Conservation (phyloP, 2,329 filamentous ascomycete genomes). For the Aspergillus clavatus region DNA sequence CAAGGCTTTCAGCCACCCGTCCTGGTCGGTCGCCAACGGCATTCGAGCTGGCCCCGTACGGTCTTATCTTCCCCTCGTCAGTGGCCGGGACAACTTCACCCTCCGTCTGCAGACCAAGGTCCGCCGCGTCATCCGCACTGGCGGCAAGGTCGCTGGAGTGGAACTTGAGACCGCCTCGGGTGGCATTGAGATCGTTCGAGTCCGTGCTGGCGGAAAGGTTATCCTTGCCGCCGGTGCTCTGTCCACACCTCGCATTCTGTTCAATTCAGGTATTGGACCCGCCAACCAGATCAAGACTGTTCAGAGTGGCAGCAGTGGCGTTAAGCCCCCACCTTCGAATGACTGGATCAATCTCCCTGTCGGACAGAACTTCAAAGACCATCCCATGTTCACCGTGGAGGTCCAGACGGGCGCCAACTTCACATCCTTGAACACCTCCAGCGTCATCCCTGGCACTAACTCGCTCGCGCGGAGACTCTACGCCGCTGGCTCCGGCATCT, state of each 20-base stretch:
- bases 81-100: conserved; percentile 58
- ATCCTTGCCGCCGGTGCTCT: conserved; percentile 65
- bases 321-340: conserved; percentile 34
- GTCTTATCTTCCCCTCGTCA: conserved; percentile 62
- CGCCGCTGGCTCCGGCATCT: conserved; percentile 10
- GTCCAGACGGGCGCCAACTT: conserved; percentile 17
- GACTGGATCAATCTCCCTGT: conserved; percentile 49
- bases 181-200: conserved; percentile 56
- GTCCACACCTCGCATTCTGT: conserved; percentile 61
- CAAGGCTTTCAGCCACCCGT: conserved; percentile 57
- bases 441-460: conserved; percentile 7
- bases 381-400: conserved; percentile 17
- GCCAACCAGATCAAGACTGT: conserved; percentile 42
- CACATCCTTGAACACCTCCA: conserved; percentile 14
- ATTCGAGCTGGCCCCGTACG: conserved; percentile 65
- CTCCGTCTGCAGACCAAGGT: conserved; percentile 63
- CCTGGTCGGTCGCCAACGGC: conserved; percentile 61
- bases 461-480: conserved; percentile 8
- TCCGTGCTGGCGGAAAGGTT: conserved; percentile 60
- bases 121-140: conserved; percentile 58
- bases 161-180: conserved; percentile 14
- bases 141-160: conserved; percentile 55
- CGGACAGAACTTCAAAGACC: conserved; percentile 47
- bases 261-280: conserved; percentile 65
- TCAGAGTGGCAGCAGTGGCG: conserved; percentile 39